Evolutionary conservation across 495 filamentous ascomycete genomes (phyloP).

Genomic region (Hypomontagnella submonticulosa): DNA sequence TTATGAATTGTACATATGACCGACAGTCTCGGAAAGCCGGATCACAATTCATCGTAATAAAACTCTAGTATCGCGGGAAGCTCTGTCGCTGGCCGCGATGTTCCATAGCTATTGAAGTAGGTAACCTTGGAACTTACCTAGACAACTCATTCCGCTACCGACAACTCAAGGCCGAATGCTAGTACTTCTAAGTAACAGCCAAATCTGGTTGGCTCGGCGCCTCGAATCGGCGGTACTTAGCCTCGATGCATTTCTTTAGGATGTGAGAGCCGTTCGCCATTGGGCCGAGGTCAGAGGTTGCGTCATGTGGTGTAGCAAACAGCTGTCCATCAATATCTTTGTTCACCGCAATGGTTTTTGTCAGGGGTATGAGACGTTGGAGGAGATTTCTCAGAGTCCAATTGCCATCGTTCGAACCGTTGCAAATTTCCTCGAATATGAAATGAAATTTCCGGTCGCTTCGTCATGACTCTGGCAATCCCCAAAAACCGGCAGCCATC

Average conservation of each 20-base stretch:
- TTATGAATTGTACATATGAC: too few relatives aligned
- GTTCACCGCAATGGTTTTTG: constrained; percentile 5
- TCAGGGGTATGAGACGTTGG: neutral
- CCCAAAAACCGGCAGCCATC: constrained; percentile 12
- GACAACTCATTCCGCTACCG: constrained; percentile 35
- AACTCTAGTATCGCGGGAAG: constrained; percentile 11
- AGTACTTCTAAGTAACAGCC: constrained; percentile 7
- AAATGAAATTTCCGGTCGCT: neutral
- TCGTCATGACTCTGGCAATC: neutral
- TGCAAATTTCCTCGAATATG: neutral
- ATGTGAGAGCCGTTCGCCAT: constrained; percentile 37
- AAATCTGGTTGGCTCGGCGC: constrained; percentile 32
- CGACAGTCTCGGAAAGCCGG: constrained; percentile 14
- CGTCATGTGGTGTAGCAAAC: constrained; percentile 46
- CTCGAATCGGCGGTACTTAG: constrained; percentile 40
- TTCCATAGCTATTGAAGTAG: constrained; percentile 37
- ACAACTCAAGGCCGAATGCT: constrained; percentile 6
- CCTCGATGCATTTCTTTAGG: constrained; percentile 41
- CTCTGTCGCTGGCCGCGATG: constrained; percentile 36
- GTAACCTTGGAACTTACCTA: constrained; percentile 37
- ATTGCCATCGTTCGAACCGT: neutral
- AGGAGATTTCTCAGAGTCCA: constrained; percentile 1
- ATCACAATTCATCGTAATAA: neutral
- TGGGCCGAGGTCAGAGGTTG: constrained; percentile 31
- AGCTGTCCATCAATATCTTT: constrained; percentile 35